Percentiles rank a stretch among this genome's conserved stretches.
Evolutionary conservation across 1,139 yeast genomes (phyloP).

Genomic region (Kodamaea fungicola): DNA sequence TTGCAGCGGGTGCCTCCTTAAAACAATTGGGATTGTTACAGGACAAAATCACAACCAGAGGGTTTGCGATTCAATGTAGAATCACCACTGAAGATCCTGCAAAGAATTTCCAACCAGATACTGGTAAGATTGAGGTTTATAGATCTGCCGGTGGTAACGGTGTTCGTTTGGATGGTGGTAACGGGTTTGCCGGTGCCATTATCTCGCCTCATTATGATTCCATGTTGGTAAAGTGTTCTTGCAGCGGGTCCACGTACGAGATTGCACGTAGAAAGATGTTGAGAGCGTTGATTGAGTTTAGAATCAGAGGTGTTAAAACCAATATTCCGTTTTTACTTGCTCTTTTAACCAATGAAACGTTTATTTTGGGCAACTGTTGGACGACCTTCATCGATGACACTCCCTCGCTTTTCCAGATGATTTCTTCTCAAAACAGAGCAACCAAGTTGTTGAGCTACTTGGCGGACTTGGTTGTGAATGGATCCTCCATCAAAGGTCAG

Average conservation of each 20-base stretch:
- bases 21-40: slow-evolving; percentile 89
- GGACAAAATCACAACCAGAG: slow-evolving; percentile 92
- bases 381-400: slow-evolving; percentile 98
- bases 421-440: slow-evolving; percentile 93
- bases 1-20: slow-evolving; percentile 96
- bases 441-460: slow-evolving; percentile 84
- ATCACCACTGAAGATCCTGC: slow-evolving; percentile 98
- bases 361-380: slow-evolving; percentile 89
- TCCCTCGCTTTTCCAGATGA: slow-evolving; percentile 93
- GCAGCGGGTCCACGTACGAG: slow-evolving; percentile 95
- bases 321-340: slow-evolving; percentile 95
- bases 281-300: slow-evolving; percentile 91
- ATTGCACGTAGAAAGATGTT: slow-evolving; percentile 97
- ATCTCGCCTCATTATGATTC: slow-evolving; percentile 98
- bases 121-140: slow-evolving; percentile 97
- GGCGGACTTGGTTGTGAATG: slow-evolving; percentile 92
- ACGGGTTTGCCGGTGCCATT: slow-evolving; percentile 97
- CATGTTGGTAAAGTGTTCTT: slow-evolving; percentile 95
- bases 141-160: slow-evolving; percentile 99
- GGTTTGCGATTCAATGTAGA: slow-evolving; percentile 98
- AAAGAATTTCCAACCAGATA: slow-evolving; percentile 96
- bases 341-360: slow-evolving; percentile 87
- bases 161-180: slow-evolving; percentile 98
- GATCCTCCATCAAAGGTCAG: slow-evolving; percentile 94
- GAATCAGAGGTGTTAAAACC: slow-evolving; percentile 98